Evolutionary conservation across 139 green algal species (phyloP).

Genomic region (Trebouxia sp.): DNA sequence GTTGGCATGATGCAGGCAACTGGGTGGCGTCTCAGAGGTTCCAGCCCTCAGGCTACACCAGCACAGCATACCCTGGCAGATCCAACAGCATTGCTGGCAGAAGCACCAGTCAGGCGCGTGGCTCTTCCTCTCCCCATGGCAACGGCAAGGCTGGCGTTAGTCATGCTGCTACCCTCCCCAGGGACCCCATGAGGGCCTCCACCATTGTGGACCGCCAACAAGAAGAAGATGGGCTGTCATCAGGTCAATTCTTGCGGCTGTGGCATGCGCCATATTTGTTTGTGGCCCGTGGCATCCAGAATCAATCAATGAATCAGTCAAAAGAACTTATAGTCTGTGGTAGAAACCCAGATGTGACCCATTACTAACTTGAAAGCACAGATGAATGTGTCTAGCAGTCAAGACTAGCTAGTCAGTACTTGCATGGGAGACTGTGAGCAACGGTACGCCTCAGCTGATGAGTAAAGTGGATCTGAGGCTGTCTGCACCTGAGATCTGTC

Average conservation of each 20-base stretch:
- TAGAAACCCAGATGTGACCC: too few species aligned
- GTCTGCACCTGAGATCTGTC: too few species aligned
- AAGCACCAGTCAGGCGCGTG: not conserved
- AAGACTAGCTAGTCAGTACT: too few species aligned
- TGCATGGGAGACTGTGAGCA: too few species aligned
- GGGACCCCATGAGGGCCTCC: constrained; percentile 8
- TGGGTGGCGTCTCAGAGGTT: constrained; percentile 6
- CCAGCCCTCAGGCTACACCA: not conserved
- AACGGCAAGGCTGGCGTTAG: not conserved
- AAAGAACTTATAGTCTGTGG: too few species aligned
- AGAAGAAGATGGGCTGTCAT: not conserved
- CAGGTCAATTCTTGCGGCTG: not conserved
- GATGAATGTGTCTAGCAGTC: too few species aligned
- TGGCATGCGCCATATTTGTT: too few species aligned
- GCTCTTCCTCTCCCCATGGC: constrained; percentile 2
- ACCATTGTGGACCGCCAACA: constrained; percentile 8
- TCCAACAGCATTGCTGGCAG: not conserved
- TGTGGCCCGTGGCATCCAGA: too few species aligned
- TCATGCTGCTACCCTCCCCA: constrained; percentile 3
- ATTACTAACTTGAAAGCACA: too few species aligned
- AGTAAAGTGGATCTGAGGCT: too few species aligned
- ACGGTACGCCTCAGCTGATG: too few species aligned
- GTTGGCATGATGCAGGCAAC: not conserved
- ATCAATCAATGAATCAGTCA: too few species aligned
- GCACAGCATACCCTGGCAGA: constrained; percentile 4